Evolutionary conservation across 352 stramenopile species (phyloP).

Genomic region (Phytophthora pluvialis): DNA sequence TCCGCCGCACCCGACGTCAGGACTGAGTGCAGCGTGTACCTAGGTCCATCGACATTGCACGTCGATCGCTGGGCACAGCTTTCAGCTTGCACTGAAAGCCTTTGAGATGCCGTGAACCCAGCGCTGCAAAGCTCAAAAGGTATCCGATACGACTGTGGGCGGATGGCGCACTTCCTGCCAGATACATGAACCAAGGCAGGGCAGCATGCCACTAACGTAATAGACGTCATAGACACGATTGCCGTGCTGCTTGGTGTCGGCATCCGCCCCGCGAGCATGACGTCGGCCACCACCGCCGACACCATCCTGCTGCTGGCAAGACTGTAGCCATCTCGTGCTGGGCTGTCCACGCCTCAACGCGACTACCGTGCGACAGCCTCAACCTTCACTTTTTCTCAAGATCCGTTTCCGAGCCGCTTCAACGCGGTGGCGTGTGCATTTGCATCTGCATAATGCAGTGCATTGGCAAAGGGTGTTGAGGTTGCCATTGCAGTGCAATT

Average conservation of each 20-base stretch:
- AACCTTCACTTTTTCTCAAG: constrained; percentile 37
- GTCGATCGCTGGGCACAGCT: background rate
- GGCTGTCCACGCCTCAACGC: background rate
- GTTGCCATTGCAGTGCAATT: background rate
- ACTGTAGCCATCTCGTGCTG: constrained; percentile 25
- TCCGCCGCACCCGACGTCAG: constrained; percentile 35
- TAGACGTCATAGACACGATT: constrained; percentile 20
- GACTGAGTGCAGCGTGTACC: constrained; percentile 6
- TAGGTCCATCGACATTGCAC: background rate
- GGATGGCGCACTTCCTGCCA: constrained; percentile 10
- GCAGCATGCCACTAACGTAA: constrained; percentile 16
- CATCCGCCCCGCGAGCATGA: constrained; percentile 5
- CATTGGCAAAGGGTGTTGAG: constrained; percentile 8
- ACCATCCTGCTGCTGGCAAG: background rate
- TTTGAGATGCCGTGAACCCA: background rate
- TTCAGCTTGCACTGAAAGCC: background rate
- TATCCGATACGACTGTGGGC: constrained; percentile 20
- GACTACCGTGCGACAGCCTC: constrained; percentile 16
- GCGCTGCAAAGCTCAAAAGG: constrained; percentile 1
- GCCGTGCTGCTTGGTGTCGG: constrained; percentile 17
- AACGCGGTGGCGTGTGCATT: background rate
- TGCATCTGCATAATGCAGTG: background rate
- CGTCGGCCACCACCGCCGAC: background rate
- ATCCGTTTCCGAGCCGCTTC: constrained; percentile 10
- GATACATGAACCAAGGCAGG: constrained; percentile 28